Evolutionary conservation across 148 eudicot genomes (phyloP), one percentile per base, ranked within the genome.

Genomic region (Amaranthus palmeri): DNA sequence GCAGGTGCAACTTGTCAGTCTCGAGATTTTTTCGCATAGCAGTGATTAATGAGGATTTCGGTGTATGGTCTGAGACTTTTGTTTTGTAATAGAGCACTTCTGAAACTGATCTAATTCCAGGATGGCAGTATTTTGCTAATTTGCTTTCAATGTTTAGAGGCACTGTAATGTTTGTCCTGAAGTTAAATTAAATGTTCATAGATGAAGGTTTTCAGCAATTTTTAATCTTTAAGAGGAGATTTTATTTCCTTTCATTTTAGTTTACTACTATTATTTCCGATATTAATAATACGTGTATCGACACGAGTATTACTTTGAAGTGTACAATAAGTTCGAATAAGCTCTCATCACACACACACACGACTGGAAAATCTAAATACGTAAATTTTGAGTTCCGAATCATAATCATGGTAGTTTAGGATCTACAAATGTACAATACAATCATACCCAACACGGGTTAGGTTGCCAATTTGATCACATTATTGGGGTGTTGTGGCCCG

Each of bases 41-140:
- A 47, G 44, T 67, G 54, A 68, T 61, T 45, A 57, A 40, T 47
- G 56, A 70, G 36, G 61, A 51, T 53, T 72, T 60, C 55, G 72
- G 68, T 60, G 60, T 61, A 53, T 65, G 8, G 67, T 42, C 18
- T 54, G 47, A 9, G 68, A 52, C 51, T 15, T 56, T 10, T 68
- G 58, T 72, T 55, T 54, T 40, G 7, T 36, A 47, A 45, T 51
- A 44, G 63, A 46, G 75, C 73, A 62, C 74, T 46, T 54, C 56
- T 56, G 54, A 61, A 73, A 48, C 48, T 46, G 58, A 36, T 73
- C 57, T 61, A 71, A 60, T 44, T 54, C 68, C 17, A 25, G 69
- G 17, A 68, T 54, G 66, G 46, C 77, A 45, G 3, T 46, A 41
- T 68, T 50, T 71, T 18, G 59, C 62, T 68, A 41, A 57, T 77